Conservation (phyloP, 73 alveolate genomes). For the Effrenium voratum region DNA sequence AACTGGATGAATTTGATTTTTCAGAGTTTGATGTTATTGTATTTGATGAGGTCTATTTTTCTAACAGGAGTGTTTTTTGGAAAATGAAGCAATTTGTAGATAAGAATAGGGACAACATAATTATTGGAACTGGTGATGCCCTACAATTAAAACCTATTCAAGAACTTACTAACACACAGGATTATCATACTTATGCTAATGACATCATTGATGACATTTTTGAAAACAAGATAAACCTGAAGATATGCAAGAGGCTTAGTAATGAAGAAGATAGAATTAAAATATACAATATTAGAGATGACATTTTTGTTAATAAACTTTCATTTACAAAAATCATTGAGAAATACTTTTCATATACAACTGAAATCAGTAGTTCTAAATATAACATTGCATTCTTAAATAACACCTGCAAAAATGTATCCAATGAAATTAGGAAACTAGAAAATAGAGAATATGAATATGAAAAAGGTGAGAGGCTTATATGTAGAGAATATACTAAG, state of each 20-base stretch:
- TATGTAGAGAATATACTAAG: background rate
- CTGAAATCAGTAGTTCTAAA: background rate
- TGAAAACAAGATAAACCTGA: background rate
- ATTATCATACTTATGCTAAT: background rate
- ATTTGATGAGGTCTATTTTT: slow-evolving; percentile 9
- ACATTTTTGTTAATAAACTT: background rate
- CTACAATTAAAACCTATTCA: background rate
- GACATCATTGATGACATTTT: background rate
- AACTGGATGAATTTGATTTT: background rate
- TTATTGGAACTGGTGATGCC: background rate
- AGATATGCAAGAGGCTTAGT: background rate
- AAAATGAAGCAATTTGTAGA: slow-evolving; percentile 11
- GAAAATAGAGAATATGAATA: background rate
- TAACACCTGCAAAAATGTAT: slow-evolving; percentile 7
- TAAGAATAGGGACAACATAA: background rate
- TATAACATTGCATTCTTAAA: slow-evolving; percentile 10
- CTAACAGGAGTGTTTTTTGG: background rate
- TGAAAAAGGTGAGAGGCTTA: background rate
- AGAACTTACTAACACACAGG: background rate
- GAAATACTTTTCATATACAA: background rate
- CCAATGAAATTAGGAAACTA: background rate
- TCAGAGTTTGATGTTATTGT: background rate
- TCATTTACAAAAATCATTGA: background rate
- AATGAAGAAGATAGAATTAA: slow-evolving; percentile 6
- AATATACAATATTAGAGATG: background rate